Conservation (phyloP, 2,329 filamentous ascomycete species). For the Phaeosphaeriaceae sp. region DNA sequence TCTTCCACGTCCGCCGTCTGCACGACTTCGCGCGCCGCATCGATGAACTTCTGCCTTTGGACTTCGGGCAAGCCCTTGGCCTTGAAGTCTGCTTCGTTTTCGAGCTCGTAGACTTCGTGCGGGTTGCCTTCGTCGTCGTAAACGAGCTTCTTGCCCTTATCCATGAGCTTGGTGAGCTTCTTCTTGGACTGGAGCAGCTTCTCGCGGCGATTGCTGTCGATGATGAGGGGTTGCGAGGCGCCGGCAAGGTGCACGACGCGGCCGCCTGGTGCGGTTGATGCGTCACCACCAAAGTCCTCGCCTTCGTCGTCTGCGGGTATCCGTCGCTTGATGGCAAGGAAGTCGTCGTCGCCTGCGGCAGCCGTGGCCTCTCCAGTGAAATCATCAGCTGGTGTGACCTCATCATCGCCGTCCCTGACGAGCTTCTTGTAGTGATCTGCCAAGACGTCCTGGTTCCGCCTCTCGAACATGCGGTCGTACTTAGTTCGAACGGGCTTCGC, state of each 20-base stretch:
- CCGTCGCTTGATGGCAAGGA: constrained; percentile 88
- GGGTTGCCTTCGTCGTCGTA: constrained; percentile 92
- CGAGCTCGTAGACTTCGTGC: constrained; percentile 86
- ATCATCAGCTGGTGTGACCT: constrained; percentile 47
- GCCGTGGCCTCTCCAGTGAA: constrained; percentile 43
- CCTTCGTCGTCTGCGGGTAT: constrained; percentile 71
- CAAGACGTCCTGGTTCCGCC: constrained; percentile 92
- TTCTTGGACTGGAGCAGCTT: constrained; percentile 97
- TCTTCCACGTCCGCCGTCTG: constrained; percentile 79
- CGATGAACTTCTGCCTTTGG: constrained; percentile 79
- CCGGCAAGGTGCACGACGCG: constrained; percentile 69
- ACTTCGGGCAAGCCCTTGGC: constrained; percentile 76
- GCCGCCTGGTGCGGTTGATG: constrained; percentile 54
- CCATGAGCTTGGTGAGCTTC: constrained; percentile 88
- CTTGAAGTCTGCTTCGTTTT: constrained; percentile 82
- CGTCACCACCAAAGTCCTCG: constrained; percentile 52
- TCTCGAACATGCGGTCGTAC: constrained; percentile 97
- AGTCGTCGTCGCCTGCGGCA: constrained; percentile 74
- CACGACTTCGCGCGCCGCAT: constrained; percentile 75
- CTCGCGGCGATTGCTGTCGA: constrained; percentile 94
- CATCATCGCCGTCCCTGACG: constrained; percentile 63
- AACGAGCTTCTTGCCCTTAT: constrained; percentile 81
- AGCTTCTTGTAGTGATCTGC: constrained; percentile 94
- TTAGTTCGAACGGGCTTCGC: constrained; percentile 83
- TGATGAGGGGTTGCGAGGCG: constrained; percentile 72